Percentiles rank a stretch among this genome's conserved stretches.
Evolutionary conservation across 1,284 basidiomycete species (phyloP).

Genomic region (Marasmius sp.): DNA sequence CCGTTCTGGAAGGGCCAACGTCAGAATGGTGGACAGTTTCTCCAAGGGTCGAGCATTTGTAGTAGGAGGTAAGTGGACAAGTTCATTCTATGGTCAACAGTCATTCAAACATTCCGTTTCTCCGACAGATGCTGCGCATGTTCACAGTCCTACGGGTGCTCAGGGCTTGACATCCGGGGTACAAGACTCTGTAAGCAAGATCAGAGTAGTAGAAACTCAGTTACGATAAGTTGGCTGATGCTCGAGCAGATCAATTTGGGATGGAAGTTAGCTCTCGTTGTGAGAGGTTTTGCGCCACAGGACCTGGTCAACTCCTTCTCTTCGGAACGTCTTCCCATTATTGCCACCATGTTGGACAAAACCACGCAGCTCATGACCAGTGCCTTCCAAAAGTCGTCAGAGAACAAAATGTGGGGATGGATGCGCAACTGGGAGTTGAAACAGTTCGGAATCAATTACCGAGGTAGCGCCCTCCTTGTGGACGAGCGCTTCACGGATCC

Average conservation of each 20-base stretch:
- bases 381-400: conserved; percentile 11
- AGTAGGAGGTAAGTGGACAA: neutral
- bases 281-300: conserved; percentile 29
- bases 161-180: conserved; percentile 38
- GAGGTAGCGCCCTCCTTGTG: conserved; percentile 25
- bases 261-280: conserved; percentile 42
- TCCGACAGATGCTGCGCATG: neutral
- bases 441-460: conserved; percentile 33
- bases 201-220: no score
- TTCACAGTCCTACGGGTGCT: neutral
- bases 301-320: conserved; percentile 35
- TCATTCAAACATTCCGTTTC: no score
- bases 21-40: conserved; percentile 7
- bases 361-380: conserved; percentile 22
- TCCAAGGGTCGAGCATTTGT: neutral
- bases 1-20: conserved; percentile 2
- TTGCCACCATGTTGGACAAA: conserved; percentile 33
- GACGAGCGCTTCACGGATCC: conserved; percentile 7
- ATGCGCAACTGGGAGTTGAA: conserved; percentile 15
- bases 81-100: neutral
- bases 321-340: conserved; percentile 37
- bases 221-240: neutral
- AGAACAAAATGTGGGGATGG: conserved; percentile 8
- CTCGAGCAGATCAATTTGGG: conserved; percentile 34
- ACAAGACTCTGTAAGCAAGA: conserved; percentile 34